phyloP scores from a whole-genome alignment of 2,329 filamentous ascomycete genomes.

The Paracamarosporium sp. region DNA sequence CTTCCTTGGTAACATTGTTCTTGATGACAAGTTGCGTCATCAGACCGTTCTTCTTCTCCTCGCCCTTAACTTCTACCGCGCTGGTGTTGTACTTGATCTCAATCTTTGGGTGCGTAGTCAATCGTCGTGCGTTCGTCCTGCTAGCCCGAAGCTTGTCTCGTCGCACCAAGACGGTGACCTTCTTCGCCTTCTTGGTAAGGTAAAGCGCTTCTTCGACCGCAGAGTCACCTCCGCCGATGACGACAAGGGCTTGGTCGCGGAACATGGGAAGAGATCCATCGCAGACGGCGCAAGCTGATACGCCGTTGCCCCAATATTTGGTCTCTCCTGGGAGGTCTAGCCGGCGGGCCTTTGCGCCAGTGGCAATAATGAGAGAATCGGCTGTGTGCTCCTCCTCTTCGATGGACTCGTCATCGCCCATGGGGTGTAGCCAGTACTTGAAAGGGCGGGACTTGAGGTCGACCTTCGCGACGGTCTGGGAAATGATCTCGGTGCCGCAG shows the following conservation, averaged over 20 bases:
- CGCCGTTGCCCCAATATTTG: conserved; percentile 96
- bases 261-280: conserved; percentile 98
- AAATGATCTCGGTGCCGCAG: conserved; percentile 92
- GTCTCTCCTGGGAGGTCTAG: conserved; percentile 87
- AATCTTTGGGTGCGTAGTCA: conserved; percentile 85
- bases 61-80: conserved; percentile 83
- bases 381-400: conserved; percentile 80
- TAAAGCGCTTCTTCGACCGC: conserved; percentile 98
- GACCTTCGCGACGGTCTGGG: conserved; percentile 88
- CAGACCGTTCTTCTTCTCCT: conserved; percentile 73
- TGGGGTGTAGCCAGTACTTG: conserved; percentile 76
- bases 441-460: conserved; percentile 86
- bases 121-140: conserved; percentile 88
- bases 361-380: conserved; percentile 91
- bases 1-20: conserved; percentile 75
- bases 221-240: conserved; percentile 96
- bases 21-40: conserved; percentile 89
- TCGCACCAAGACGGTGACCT: conserved; percentile 92
- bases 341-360: conserved; percentile 88
- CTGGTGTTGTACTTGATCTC: conserved; percentile 86
- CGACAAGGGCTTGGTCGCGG: conserved; percentile 91
- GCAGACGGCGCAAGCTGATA: conserved; percentile 96
- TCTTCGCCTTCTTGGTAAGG: conserved; percentile 94
- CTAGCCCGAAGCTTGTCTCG: conserved; percentile 85
- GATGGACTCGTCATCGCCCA: conserved; percentile 79